Base-by-base conservation (phyloP, 805 yeast genomes). In the Candida awuae region DNA sequence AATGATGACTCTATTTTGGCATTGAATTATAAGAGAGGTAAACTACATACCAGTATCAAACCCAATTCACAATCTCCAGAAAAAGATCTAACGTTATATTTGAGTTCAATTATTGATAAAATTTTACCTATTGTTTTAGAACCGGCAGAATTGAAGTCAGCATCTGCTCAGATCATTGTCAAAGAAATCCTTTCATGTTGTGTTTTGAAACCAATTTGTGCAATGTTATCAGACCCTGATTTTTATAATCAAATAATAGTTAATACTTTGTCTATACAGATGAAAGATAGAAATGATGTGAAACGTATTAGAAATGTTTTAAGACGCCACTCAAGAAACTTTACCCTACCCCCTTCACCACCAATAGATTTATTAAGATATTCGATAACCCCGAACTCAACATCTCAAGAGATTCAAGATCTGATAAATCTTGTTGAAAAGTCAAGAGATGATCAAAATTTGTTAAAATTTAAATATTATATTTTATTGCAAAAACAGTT, bases 261-360 rank as follows among this genome's bases (percentile, higher is more conserved):
- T 8, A 70, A 71, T 37, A 55, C 71, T 2, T 72, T 83, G 2
- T 79, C 85, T 4, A 70, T 70, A 22, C 71, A 81, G 10, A 63
- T 88, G 53, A 77, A 77, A 45, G 94, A 85, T 51, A 65, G 87
- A 39, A 72, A 72, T 27, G 85, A 84, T 51, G 94, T 87, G 1
- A 73, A 79, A 43, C 72, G 77, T 46, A 68, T 88, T 17, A 62
- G 94, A 44, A 75, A 71, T 17, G 83, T 84, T 1, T 61, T 87
- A 26, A 80, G 79, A 45, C 71, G 75, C 44, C 92, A 86, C 50
- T 67, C 82, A 19, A 47, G 43, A 20, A 13, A 35, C 16, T 3
- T 14, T 6, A 3, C 27, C 4, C 13, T 32, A 5, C 28, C 16
- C 10, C 5, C 27, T 19, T 13, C 15, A 10, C 27, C 17, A 13